phyloP scores from a whole-genome alignment of 257 asterid species.

The Mitragyna speciosa region DNA sequence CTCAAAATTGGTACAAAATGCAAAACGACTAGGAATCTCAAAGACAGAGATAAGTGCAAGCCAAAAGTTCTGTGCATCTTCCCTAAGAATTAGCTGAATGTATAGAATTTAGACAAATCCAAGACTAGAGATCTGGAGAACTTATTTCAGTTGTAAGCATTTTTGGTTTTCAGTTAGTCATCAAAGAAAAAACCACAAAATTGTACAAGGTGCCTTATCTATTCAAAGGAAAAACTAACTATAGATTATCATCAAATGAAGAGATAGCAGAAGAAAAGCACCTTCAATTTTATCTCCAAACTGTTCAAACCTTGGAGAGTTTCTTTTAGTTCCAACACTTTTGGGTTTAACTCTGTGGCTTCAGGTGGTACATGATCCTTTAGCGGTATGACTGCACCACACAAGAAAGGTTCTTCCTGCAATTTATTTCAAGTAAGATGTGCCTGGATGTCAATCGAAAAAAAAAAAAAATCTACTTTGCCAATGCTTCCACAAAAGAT shows the following conservation, averaged over 20 bases:
- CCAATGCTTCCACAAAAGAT: slow-evolving; percentile 6
- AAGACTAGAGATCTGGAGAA: too few species aligned
- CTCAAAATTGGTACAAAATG: too few species aligned
- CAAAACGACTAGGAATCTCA: background rate
- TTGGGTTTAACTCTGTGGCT: slow-evolving; percentile 40
- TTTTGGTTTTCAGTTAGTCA: background rate
- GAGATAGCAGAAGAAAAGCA: slow-evolving; percentile 32
- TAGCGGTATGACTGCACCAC: slow-evolving; percentile 56
- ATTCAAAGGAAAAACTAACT: background rate
- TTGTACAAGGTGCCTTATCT: background rate
- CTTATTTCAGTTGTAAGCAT: too few species aligned
- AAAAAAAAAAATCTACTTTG: background rate
- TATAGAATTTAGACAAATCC: too few species aligned
- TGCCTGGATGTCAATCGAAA: slow-evolving; percentile 9
- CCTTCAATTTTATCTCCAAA: slow-evolving; percentile 90
- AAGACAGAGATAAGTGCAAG: background rate
- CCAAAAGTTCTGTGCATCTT: background rate
- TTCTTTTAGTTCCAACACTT: slow-evolving; percentile 55
- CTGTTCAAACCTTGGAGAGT: slow-evolving; percentile 61
- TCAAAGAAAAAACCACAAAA: background rate
- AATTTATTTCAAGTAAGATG: slow-evolving; percentile 31
- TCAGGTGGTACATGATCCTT: slow-evolving; percentile 43
- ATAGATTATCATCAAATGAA: background rate
- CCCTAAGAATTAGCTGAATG: background rate
- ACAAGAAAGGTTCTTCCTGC: slow-evolving; percentile 76